phyloP scores from a whole-genome alignment of 73 alveolate species.

The Diophrys appendiculata region DNA sequence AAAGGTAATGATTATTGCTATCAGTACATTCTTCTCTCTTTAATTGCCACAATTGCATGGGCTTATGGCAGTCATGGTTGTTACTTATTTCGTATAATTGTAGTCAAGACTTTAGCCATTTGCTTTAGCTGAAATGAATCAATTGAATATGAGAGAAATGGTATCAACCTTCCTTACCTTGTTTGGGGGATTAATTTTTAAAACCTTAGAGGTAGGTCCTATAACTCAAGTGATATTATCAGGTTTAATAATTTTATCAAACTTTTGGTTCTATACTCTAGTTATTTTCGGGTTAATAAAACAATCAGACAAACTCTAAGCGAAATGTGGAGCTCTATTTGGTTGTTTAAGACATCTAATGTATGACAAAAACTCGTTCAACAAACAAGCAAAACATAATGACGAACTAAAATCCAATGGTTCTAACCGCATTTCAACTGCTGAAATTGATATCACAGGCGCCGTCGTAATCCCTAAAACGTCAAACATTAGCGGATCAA shows the following conservation, averaged over 20 bases:
- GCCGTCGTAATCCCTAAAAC: too few relatives aligned
- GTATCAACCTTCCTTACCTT: not conserved
- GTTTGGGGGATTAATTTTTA: conserved; percentile 1
- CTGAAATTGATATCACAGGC: too few relatives aligned
- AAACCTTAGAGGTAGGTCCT: not conserved
- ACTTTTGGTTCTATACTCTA: conserved; percentile 6
- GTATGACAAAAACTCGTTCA: too few relatives aligned
- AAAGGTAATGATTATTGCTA: conserved; percentile 10
- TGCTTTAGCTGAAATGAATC: not conserved
- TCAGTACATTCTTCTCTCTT: conserved; percentile 27
- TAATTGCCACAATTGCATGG: not conserved
- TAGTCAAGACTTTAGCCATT: not conserved
- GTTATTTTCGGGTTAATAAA: too few relatives aligned
- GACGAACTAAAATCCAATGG: too few relatives aligned
- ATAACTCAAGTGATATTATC: not conserved
- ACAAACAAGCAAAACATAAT: too few relatives aligned
- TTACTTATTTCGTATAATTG: not conserved
- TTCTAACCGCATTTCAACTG: too few relatives aligned
- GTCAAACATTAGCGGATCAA: too few relatives aligned
- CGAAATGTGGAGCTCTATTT: too few relatives aligned
- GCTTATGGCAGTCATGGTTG: conserved; percentile 1
- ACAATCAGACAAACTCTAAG: too few relatives aligned
- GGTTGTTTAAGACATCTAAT: too few relatives aligned
- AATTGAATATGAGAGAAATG: not conserved
- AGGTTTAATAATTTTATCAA: not conserved